phyloP scores from a whole-genome alignment of 208 protist genomes.

The Trypanosomatidae sp. region DNA sequence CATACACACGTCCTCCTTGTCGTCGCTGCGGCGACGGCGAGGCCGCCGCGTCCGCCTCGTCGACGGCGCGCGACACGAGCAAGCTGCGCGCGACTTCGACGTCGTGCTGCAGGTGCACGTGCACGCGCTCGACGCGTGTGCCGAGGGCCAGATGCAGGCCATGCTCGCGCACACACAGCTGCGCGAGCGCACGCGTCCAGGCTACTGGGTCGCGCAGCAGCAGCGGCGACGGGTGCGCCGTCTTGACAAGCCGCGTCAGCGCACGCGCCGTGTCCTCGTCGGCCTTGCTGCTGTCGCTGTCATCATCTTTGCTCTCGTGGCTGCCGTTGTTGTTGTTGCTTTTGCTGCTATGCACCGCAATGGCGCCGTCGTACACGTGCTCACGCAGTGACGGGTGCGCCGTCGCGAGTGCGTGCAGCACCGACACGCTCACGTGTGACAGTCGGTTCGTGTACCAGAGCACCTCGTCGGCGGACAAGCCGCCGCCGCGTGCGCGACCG shows the following conservation, averaged over 20 bases:
- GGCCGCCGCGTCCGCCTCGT: too few species aligned
- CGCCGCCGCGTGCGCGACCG: slow-evolving; percentile 18
- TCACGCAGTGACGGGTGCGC: slow-evolving; percentile 35
- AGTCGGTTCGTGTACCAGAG: slow-evolving; percentile 67
- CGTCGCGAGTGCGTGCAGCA: slow-evolving; percentile 30
- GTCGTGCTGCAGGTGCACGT: slow-evolving; percentile 50
- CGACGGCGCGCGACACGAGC: too few species aligned
- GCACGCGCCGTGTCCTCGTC: not conserved
- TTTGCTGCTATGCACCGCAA: slow-evolving; percentile 5
- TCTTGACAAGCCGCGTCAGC: slow-evolving; percentile 4
- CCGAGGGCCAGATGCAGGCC: slow-evolving; percentile 42
- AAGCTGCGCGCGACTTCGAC: slow-evolving; percentile 42
- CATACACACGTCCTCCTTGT: not conserved
- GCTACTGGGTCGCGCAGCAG: slow-evolving; percentile 59
- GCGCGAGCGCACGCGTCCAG: slow-evolving; percentile 57
- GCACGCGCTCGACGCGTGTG: slow-evolving; percentile 26
- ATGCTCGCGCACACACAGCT: slow-evolving; percentile 26
- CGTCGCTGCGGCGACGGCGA: slow-evolving; percentile 10
- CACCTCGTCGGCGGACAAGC: slow-evolving; percentile 27
- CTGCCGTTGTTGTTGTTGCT: not conserved
- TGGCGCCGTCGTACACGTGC: slow-evolving; percentile 19
- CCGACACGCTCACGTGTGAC: slow-evolving; percentile 35
- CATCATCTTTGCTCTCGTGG: not conserved
- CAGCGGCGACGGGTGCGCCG: slow-evolving; percentile 36
- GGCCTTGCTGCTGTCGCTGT: too few species aligned